A percentile compares a stretch with the other conserved stretches of the same genome.
These are phyloP conservation scores for Lactarius pseudohatsudake DNA, from an alignment of 768 basidiomycete genomes.

Conservation along the genomic window DNA sequence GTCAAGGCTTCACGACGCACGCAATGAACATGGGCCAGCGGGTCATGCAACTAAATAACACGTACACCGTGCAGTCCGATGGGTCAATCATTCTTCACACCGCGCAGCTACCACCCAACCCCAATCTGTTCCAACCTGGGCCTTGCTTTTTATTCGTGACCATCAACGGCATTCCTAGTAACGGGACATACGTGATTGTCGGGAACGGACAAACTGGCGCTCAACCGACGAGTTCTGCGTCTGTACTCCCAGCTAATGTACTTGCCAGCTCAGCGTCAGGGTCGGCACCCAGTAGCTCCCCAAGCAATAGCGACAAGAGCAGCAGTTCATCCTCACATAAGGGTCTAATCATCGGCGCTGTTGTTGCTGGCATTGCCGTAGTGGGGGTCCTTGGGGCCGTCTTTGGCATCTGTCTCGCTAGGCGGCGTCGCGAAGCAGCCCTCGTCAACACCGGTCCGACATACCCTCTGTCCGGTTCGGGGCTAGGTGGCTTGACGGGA, in stretches of 20 bases:
- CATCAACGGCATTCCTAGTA: conserved; percentile 81
- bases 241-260: conserved; percentile 51
- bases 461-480: conserved; percentile 42
- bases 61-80: conserved; percentile 78
- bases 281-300: conserved; percentile 39
- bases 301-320: conserved; percentile 20
- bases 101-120: conserved; percentile 77
- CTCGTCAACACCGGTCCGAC: conserved; percentile 30
- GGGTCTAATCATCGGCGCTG: conserved; percentile 48
- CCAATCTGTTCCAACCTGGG: conserved; percentile 87
- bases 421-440: conserved; percentile 48
- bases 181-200: conserved; percentile 72
- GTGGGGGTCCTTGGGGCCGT: conserved; percentile 52
- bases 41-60: conserved; percentile 76
- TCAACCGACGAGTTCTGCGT: conserved; percentile 53
- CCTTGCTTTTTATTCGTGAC: conserved; percentile 83
- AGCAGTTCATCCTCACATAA: conserved; percentile 39
- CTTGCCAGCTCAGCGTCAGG: conserved; percentile 42
- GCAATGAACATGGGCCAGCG: conserved; percentile 90
- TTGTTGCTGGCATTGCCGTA: conserved; percentile 53
- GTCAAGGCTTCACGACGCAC: conserved; percentile 85
- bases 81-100: conserved; percentile 79
- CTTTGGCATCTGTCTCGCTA: conserved; percentile 51
- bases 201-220: conserved; percentile 76
- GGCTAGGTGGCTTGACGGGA: conserved; percentile 32